Base-by-base conservation (phyloP, 1,284 basidiomycete genomes). In the Athelia sp. region DNA sequence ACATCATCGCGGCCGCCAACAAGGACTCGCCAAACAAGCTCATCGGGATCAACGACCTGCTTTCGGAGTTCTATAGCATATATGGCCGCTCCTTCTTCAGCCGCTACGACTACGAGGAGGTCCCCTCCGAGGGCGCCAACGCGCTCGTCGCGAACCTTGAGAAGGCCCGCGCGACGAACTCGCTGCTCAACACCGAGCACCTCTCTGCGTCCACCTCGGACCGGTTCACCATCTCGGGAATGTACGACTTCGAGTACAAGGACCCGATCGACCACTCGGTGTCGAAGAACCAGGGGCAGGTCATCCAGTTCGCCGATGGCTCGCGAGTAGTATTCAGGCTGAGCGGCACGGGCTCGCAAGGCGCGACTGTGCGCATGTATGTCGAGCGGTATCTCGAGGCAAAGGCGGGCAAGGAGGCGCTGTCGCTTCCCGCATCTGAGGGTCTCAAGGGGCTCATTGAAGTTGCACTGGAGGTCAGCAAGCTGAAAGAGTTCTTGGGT, bases 51-150 rank as follows among this genome's bases (percentile, higher is more conserved):
- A 93, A 93, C 55, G 93, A 96, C 62, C 72, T 97, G 56, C 81
- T 97, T 36, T 76, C 85, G 57, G 81, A 79, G 55, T 93, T 96
- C 76, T 99, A 98, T 74, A 76, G 80, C 55, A 86, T 81, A 61
- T 99, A 99, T 71, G 96, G 96, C 40, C 93, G 96, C 56, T 94
- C 89, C 54, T 99, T 98, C 83, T 99, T 98, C 81, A 94, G 90
- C 54, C 87, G 93, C 57, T 99, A 99, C 73, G 96, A 99, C 73
- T 99, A 99, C 73, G 96, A 99, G 68, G 97, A 99, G 68, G 93
- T 98, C 45, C 81, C 91, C 14, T 93, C 93, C 0, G 90, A 89
- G 31, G 92, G 90, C 29, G 96, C 97, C 45, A 83, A 90, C 61
- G 82, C 84, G 55, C 76, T 99, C 62, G 93, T 98, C 66, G 79